Evolutionary conservation across 306 rosid species (phyloP).

Genomic region (Vigna unguiculata): DNA sequence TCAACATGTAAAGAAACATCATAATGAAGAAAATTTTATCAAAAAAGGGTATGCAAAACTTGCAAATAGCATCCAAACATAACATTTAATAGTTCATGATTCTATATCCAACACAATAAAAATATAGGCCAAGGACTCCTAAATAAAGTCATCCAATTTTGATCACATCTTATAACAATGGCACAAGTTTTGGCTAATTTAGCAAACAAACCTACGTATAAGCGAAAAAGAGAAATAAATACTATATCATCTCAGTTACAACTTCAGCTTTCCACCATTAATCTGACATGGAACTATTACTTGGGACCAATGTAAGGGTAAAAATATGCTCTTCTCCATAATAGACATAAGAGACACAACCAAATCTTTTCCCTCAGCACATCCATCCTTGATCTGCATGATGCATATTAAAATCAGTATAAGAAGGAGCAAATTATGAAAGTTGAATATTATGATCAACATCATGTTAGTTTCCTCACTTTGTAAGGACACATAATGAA

Average conservation of each 20-base stretch:
- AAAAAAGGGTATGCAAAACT: conserved; percentile 24
- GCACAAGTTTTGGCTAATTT: conserved; percentile 40
- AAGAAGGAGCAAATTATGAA: neutral
- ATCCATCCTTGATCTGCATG: conserved; percentile 94
- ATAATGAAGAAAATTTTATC: conserved; percentile 9
- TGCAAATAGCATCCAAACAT: conserved; percentile 21
- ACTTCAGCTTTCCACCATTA: too few relatives aligned
- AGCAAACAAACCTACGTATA: conserved; percentile 48
- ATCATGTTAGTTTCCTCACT: neutral
- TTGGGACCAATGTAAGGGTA: conserved; percentile 88
- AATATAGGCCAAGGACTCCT: conserved; percentile 39
- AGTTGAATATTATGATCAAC: neutral
- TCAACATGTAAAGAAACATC: neutral
- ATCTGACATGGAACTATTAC: conserved; percentile 47
- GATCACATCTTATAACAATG: conserved; percentile 54
- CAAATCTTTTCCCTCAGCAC: conserved; percentile 85
- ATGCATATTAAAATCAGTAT: conserved; percentile 30
- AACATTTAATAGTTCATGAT: conserved; percentile 39
- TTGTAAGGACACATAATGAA: neutral
- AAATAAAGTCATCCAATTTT: conserved; percentile 45
- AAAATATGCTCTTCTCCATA: conserved; percentile 98
- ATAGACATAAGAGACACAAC: conserved; percentile 93
- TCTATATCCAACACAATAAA: conserved; percentile 33
- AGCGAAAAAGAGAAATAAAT: neutral
- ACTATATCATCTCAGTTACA: conserved; percentile 39